Evolutionary conservation across 306 rosid species (phyloP), one percentile per base, ranked within the genome.

Genomic region (Castanea crenata): DNA sequence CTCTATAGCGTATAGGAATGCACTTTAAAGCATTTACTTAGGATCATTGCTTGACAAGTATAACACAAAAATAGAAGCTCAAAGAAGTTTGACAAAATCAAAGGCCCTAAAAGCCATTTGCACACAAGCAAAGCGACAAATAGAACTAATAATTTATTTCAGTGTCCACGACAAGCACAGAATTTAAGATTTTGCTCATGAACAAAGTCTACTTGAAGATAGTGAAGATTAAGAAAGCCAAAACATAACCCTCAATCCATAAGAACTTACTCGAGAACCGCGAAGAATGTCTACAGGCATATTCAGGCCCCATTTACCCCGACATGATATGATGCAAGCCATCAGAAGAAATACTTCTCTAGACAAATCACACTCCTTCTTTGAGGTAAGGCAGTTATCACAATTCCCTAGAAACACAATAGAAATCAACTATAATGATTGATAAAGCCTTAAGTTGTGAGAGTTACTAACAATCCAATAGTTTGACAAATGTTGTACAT

Each of bases 271-370:
- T 75, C 94, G 92, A 76, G 98, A 94, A 56, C 98, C 98, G 1
- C 97, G 96, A 77, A 94, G 87, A 78, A 94, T 71, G 85, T 94
- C 98, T 77, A 90, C 81, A 51, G 92, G 92, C 94, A 94, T 92
- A 78, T 87, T 94, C 82, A 94, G 82, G 76, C 97, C 98, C 97
- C 97, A 90, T 55, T 62, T 88, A 0, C 91, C 88, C 74, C 79
- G 29, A 84, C 91, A 92, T 63, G 98, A 92, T 72, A 78, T 90
- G 80, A 94, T 85, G 91, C 97, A 90, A 76, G 94, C 94, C 92
- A 94, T 73, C 80, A 94, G 87, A 88, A 94, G 97, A 91, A 89
- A 94, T 55, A 88, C 92, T 89, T 94, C 97, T 84, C 76, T 90
- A 7, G 97, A 92, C 93, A 93, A 79, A 88, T 92, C 91, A 31